phyloP scores from a whole-genome alignment of 164 flowering plant species.

The Sedum album region DNA sequence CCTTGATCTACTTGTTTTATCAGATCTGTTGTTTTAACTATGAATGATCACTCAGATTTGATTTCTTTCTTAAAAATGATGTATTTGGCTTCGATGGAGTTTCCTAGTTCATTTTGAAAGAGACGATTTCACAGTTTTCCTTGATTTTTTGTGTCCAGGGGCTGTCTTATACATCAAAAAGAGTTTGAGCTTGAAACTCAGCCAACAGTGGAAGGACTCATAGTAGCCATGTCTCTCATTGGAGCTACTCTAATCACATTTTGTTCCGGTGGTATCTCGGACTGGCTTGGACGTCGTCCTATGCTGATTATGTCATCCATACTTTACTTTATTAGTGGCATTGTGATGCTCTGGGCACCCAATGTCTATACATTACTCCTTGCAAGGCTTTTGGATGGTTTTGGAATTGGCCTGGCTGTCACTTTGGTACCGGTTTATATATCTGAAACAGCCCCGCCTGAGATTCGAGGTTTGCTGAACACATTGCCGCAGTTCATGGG shows the following conservation, averaged over 20 bases:
- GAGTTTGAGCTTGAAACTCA: conserved; percentile 36
- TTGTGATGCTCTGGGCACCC: conserved; percentile 57
- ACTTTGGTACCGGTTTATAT: conserved; percentile 47
- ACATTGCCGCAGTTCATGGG: conserved; percentile 56
- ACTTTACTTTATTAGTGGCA: conserved; percentile 35
- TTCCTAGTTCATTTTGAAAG: too few relatives aligned
- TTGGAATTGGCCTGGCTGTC: conserved; percentile 50
- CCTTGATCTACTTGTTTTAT: background rate
- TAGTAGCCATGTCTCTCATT: conserved; percentile 55
- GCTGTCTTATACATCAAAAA: conserved; percentile 49
- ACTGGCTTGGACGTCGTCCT: conserved; percentile 47
- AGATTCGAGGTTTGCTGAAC: conserved; percentile 42
- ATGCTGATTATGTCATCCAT: conserved; percentile 38
- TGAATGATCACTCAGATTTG: too few relatives aligned
- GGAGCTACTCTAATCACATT: conserved; percentile 47
- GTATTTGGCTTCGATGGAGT: too few relatives aligned
- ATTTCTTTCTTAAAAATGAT: too few relatives aligned
- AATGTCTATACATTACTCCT: conserved; percentile 41
- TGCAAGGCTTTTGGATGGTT: conserved; percentile 49
- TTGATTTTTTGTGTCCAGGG: too few relatives aligned
- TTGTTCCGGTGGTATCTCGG: conserved; percentile 41
- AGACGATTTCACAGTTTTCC: too few relatives aligned
- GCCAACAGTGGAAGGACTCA: conserved; percentile 49
- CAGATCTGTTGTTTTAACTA: too few relatives aligned
- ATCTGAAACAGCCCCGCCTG: conserved; percentile 58